Percentiles rank a stretch among this genome's conserved stretches.
Evolutionary conservation across 305 asterid genomes (phyloP).

Genomic region (Solanum chacoense): DNA sequence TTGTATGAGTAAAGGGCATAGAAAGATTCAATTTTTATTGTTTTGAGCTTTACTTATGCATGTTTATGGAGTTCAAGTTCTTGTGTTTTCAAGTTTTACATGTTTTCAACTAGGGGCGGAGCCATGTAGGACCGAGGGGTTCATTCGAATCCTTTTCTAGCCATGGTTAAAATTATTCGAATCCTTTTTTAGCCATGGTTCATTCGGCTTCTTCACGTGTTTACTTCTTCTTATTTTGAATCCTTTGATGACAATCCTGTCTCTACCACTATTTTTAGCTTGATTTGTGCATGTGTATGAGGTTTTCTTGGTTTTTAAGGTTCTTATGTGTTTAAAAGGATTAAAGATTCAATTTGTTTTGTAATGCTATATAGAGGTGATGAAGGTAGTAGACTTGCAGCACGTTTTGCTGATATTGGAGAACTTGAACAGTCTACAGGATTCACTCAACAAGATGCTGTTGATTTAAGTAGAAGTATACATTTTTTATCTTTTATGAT

Average conservation of each 20-base stretch:
- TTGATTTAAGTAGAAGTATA: slow-evolving; percentile 67
- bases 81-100: neutral
- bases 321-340: neutral
- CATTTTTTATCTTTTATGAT: neutral
- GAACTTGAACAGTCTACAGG: slow-evolving; percentile 73
- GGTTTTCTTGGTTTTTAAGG: neutral
- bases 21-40: neutral
- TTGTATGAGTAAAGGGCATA: neutral
- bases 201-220: neutral
- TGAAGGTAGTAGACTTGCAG: slow-evolving; percentile 43
- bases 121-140: neutral
- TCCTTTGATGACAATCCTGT: neutral
- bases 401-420: slow-evolving; percentile 62
- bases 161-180: neutral
- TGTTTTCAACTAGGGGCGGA: neutral
- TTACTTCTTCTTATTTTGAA: neutral
- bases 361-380: slow-evolving; percentile 29
- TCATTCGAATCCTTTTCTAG: neutral
- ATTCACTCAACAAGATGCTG: slow-evolving; percentile 54
- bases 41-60: neutral
- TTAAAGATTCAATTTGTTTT: neutral
- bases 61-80: neutral
- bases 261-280: neutral
- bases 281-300: neutral
- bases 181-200: no score